A percentile compares a stretch with the other conserved stretches of the same genome.
These are phyloP conservation scores for Trichosporon faecale DNA, from an alignment of 1,284 basidiomycete genomes.

Conservation along the genomic window DNA sequence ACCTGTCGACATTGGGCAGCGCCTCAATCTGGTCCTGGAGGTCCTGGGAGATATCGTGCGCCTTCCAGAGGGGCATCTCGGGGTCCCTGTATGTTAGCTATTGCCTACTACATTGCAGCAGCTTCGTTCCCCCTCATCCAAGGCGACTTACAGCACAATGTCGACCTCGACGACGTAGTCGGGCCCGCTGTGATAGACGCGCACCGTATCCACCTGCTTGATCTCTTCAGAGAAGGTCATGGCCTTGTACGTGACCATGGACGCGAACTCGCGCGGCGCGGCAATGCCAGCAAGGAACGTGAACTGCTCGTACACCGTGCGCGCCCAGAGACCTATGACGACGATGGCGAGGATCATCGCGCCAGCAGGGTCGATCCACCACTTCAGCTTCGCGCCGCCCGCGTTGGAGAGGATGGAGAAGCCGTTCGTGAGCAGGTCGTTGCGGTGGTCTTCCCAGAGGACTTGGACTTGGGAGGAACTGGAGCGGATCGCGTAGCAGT, in stretches of 20 bases:
- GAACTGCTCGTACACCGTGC: slow-evolving; percentile 73
- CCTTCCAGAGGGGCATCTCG: slow-evolving; percentile 82
- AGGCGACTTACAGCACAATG: slow-evolving; percentile 66
- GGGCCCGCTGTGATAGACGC: slow-evolving; percentile 72
- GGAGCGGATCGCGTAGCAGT: slow-evolving; percentile 73
- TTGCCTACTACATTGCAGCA: too few relatives aligned
- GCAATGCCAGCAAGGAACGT: slow-evolving; percentile 84
- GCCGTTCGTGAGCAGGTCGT: slow-evolving; percentile 70
- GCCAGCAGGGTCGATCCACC: slow-evolving; percentile 52
- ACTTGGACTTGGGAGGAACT: slow-evolving; percentile 86
- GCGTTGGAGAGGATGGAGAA: slow-evolving; percentile 84
- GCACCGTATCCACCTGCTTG: slow-evolving; percentile 78
- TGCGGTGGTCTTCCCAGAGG: slow-evolving; percentile 92
- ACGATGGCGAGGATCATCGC: slow-evolving; percentile 65
- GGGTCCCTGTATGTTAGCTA: slow-evolving; percentile 56
- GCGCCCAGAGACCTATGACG: slow-evolving; percentile 76
- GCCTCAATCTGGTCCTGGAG: slow-evolving; percentile 92
- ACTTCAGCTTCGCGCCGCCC: slow-evolving; percentile 71
- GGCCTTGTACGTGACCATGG: slow-evolving; percentile 88
- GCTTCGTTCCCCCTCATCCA: too few relatives aligned
- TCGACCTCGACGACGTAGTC: slow-evolving; percentile 93
- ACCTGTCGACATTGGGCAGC: slow-evolving; percentile 83
- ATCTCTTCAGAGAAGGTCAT: slow-evolving; percentile 84
- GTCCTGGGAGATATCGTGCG: slow-evolving; percentile 87
- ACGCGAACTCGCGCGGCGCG: slow-evolving; percentile 83